Base-by-base conservation (phyloP, 2,329 filamentous ascomycete species). In the Grosmannia penicillata region DNA sequence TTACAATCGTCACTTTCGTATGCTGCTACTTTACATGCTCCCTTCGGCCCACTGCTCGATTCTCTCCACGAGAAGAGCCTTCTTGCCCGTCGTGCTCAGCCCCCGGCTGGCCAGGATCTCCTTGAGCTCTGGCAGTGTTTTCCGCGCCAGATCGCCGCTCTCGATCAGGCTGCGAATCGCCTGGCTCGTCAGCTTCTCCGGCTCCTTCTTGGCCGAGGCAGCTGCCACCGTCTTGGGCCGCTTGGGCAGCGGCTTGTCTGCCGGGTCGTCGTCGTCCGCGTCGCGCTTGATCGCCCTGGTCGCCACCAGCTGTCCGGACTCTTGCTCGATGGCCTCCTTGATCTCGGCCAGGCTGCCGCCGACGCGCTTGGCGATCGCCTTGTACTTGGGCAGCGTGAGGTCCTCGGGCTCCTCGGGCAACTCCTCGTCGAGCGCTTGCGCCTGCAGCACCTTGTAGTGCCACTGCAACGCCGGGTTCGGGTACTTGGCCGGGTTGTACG, bases 381-480 rank as follows among this genome's bases (percentile, higher is more conserved):
- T 79, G 57, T 79, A 86, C 49, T 82, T 84, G 2, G 91, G 91
- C 13, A 83, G 55, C 0, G 91, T 96, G 46, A 81, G 78, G 53
- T 98, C 91, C 13, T 73, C 66, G 2, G 60, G 59, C 36, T 78
- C 71, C 17, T 82, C 78, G 0, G 87, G 87, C 1, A 93, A 62
- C 47, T 95, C 87, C 54, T 98, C 91, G 26, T 94, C 87, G 1
- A 98, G 66, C 0, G 91, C 91, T 41, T 95, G 69, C 7, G 83
- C 81, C 58, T 98, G 91, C 1, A 98, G 63, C 33, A 98, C 93
- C 44, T 76, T 79, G 64, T 96, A 98, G 61, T 96, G 91, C 87
- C 89, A 98, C 59, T 98, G 91, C 19, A 98, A 66, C 8, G 82
- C 72, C 9, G 87, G 86, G 45, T 98, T 98, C 0, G 91, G 84